Evolutionary conservation across 2,329 filamentous ascomycete genomes (phyloP).

Genomic region (Colletotrichum horii): DNA sequence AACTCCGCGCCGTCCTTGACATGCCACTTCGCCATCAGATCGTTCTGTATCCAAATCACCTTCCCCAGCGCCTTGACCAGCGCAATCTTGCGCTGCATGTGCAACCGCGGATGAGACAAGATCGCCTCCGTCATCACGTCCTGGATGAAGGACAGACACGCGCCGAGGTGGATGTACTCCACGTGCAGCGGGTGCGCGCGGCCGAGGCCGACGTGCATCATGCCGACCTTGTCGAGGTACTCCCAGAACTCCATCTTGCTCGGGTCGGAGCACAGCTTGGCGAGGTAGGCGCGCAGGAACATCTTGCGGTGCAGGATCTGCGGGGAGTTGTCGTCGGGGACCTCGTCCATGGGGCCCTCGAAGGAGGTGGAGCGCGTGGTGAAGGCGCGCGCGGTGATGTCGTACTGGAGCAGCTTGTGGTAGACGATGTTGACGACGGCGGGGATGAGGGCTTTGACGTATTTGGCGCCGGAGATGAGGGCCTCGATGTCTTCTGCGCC

Average conservation of each 20-base stretch:
- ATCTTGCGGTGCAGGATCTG: constrained; percentile 80
- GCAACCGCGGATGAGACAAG: constrained; percentile 71
- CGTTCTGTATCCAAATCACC: constrained; percentile 88
- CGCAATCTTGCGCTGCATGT: constrained; percentile 71
- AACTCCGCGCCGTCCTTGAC: constrained; percentile 72
- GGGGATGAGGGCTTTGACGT: constrained; percentile 82
- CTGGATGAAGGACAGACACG: constrained; percentile 75
- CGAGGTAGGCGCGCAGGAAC: constrained; percentile 78
- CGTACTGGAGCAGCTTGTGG: constrained; percentile 79
- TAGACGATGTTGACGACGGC: constrained; percentile 86
- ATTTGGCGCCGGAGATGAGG: constrained; percentile 71
- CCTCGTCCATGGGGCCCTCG: constrained; percentile 69
- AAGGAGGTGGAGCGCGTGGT: constrained; percentile 66
- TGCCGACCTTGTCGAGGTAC: constrained; percentile 83
- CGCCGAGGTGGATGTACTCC: constrained; percentile 81
- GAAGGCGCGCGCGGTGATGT: constrained; percentile 82
- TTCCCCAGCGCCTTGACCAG: constrained; percentile 79
- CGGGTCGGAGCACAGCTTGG: constrained; percentile 76
- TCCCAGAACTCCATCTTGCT: constrained; percentile 81
- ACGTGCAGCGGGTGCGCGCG: constrained; percentile 76
- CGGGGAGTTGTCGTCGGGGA: constrained; percentile 70
- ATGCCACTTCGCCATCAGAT: constrained; percentile 85
- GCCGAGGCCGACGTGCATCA: constrained; percentile 83
- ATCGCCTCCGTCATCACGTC: constrained; percentile 80
- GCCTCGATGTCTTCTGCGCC: constrained; percentile 73